Evolutionary conservation across 2,329 filamentous ascomycete genomes (phyloP).

Genomic region (Botryotinia calthae): DNA sequence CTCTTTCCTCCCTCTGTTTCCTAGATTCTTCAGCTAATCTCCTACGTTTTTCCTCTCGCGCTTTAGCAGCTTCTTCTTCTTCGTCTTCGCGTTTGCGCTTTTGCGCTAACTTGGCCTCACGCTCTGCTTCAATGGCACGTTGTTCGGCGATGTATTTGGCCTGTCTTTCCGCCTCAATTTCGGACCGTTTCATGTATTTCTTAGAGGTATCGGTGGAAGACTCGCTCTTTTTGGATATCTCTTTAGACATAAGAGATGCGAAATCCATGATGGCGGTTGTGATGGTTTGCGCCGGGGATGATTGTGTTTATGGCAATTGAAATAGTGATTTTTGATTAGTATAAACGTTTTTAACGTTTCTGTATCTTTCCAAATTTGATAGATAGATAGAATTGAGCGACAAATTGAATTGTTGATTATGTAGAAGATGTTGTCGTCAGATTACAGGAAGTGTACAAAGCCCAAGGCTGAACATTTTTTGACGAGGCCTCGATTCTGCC

Average conservation of each 20-base stretch:
- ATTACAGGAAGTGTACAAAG: constrained; percentile 4
- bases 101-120: constrained; percentile 64
- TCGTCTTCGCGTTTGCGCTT: constrained; percentile 93
- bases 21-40: constrained; percentile 78
- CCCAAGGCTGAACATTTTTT: constrained; percentile 21
- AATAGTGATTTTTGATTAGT: background rate
- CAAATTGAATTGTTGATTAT: background rate
- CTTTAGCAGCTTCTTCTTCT: constrained; percentile 64
- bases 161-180: constrained; percentile 78
- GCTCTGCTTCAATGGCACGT: constrained; percentile 67
- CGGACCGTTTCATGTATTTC: constrained; percentile 83
- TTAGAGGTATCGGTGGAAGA: constrained; percentile 45
- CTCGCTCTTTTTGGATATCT: constrained; percentile 78
- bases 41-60: constrained; percentile 77
- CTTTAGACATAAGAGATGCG: constrained; percentile 85
- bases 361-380: background rate
- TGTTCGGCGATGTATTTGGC: constrained; percentile 82
- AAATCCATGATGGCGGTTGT: constrained; percentile 74
- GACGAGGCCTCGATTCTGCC: constrained; percentile 22
- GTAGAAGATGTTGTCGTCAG: background rate
- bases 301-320: background rate
- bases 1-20: constrained; percentile 66
- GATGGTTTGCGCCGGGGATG: background rate
- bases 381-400: background rate
- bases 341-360: background rate